Conservation (phyloP, 1,139 yeast genomes). For the Entelexis paramagnoliae region DNA sequence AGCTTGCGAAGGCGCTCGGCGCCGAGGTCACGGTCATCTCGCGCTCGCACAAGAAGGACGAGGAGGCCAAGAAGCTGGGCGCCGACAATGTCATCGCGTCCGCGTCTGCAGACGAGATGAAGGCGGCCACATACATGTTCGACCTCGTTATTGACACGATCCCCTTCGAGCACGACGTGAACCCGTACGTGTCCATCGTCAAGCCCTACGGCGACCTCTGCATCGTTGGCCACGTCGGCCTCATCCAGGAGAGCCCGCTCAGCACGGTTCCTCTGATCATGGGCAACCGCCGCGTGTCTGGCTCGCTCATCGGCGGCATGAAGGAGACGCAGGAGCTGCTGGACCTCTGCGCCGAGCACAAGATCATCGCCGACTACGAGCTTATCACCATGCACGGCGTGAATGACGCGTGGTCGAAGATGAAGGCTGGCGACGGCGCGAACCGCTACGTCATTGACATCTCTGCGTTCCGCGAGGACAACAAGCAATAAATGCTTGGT, state of each 20-base stretch:
- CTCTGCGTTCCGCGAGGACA: conserved; percentile 6
- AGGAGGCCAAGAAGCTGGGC: conserved; percentile 20
- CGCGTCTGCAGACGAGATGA: conserved; percentile 18
- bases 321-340: conserved; percentile 25
- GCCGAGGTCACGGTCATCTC: conserved; percentile 20
- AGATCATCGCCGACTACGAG: conserved; percentile 22
- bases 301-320: conserved; percentile 24
- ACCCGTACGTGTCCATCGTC: conserved; percentile 25
- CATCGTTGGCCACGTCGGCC: conserved; percentile 26
- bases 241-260: conserved; percentile 6
- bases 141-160: conserved; percentile 30
- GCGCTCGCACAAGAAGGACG: conserved; percentile 21
- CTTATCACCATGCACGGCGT: conserved; percentile 20
- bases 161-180: conserved; percentile 26
- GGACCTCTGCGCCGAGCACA: conserved; percentile 24
- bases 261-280: conserved; percentile 5
- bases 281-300: conserved; percentile 12
- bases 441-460: conserved; percentile 21
- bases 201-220: conserved; percentile 27
- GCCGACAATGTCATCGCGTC: conserved; percentile 20
- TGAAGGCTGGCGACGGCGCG: conserved; percentile 19
- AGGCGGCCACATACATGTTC: conserved; percentile 21
- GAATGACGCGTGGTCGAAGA: conserved; percentile 20
- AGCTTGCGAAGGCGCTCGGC: conserved; percentile 40
- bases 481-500: neutral